Base-by-base conservation (phyloP, 2,329 filamentous ascomycete species). In the Ophiocordyceps australis region DNA sequence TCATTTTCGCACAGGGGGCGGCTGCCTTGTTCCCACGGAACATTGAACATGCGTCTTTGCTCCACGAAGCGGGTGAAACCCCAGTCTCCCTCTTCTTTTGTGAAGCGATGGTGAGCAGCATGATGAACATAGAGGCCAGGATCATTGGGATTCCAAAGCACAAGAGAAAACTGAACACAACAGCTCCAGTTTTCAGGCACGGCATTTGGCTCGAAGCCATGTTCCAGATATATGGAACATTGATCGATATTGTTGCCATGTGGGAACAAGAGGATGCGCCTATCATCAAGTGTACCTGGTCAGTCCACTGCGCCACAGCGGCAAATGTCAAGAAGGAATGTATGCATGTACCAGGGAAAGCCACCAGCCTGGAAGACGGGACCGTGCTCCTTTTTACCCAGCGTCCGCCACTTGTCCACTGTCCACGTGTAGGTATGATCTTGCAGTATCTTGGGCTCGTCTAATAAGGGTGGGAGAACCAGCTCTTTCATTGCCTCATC, bases 1-100 rank as follows among this genome's bases (percentile, higher is more conserved):
- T 86, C 77, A 39, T 80, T 70, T 43, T 91, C 80, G 12, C 83
- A 66, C 36, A 91, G 62, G 7, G 77, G 81, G 30, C 78, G 65
- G 20, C 52, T 57, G 14, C 59, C 56, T 14, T 71, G 68, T 30
- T 89, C 78, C 67, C 77, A 92, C 2, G 70, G 64, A 18, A 73
- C 59, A 32, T 74, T 75, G 45, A 94, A 92, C 47, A 95, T 75
- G 41, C 73, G 76, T 28, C 82, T 67, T 25, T 92, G 65, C 47
- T 95, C 89, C 9, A 83, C 73, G 45, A 95, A 98, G 29, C 86
- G 64, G n/a, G 89, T 98, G 49, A 98, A 98, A 2, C 89, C 89
- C 89, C 89, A 98, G 42, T 98, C 89, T 14, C 82, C 83, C 50
- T 98, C 89, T 22, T 95, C 89, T 35, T 79, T 80, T 4, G 83